Conservation (phyloP, 2,329 filamentous ascomycete species). For the Talaromyces piceae region DNA sequence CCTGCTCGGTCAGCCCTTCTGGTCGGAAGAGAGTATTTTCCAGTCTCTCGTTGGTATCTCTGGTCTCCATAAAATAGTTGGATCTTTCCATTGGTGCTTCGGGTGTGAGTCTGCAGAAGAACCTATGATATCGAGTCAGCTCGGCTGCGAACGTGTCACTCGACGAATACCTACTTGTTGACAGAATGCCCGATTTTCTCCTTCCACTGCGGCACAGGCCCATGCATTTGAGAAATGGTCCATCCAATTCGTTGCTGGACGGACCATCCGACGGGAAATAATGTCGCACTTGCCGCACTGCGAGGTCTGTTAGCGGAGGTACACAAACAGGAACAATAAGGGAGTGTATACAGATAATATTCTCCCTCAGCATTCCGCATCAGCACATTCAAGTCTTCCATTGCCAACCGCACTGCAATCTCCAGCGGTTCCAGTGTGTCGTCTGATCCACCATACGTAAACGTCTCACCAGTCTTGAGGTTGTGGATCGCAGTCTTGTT, state of each 20-base stretch:
- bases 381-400: conserved; percentile 48
- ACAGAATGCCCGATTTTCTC: conserved; percentile 38
- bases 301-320: background rate
- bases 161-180: conserved; percentile 29
- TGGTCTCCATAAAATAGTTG: conserved; percentile 46
- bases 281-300: conserved; percentile 44
- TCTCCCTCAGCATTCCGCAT: conserved; percentile 39
- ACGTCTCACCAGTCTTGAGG: conserved; percentile 38
- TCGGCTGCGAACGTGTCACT: background rate
- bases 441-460: conserved; percentile 28
- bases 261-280: conserved; percentile 49
- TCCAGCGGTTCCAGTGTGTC: conserved; percentile 40
- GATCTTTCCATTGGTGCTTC: conserved; percentile 42
- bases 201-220: conserved; percentile 44
- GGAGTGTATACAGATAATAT: conserved; percentile 39
- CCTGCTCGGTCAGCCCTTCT: conserved; percentile 31
- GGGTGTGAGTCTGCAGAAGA: conserved; percentile 40
- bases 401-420: conserved; percentile 41
- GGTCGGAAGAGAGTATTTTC: conserved; percentile 41
- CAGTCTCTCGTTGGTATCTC: conserved; percentile 27
- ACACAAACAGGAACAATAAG: background rate
- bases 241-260: conserved; percentile 43
- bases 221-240: conserved; percentile 42
- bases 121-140: conserved; percentile 22
- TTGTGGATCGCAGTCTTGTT: conserved; percentile 33